phyloP scores from a whole-genome alignment of 805 yeast species.

The Yarrowia deformans region DNA sequence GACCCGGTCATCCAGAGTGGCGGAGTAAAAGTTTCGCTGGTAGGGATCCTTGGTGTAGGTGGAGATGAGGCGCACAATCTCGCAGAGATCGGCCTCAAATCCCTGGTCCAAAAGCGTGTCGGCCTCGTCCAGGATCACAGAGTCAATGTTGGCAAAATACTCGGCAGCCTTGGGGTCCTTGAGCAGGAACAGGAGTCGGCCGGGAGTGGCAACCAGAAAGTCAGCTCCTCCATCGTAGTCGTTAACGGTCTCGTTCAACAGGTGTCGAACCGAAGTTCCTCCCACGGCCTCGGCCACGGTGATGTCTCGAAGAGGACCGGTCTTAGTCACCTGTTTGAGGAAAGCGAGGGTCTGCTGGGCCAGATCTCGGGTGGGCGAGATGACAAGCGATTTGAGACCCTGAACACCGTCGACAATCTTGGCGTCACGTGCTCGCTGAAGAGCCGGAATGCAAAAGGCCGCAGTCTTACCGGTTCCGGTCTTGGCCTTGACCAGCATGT shows the following conservation, averaged over 20 bases:
- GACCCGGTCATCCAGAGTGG: slow-evolving; percentile 79
- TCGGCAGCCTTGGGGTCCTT: slow-evolving; percentile 55
- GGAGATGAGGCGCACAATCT: slow-evolving; percentile 61
- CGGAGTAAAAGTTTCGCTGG: slow-evolving; percentile 82
- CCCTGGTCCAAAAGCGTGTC: slow-evolving; percentile 86
- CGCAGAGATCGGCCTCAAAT: slow-evolving; percentile 69
- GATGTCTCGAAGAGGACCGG: slow-evolving; percentile 49
- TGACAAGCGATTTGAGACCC: slow-evolving; percentile 66
- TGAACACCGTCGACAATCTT: slow-evolving; percentile 48
- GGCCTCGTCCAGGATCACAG: slow-evolving; percentile 88
- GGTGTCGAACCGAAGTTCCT: slow-evolving; percentile 55
- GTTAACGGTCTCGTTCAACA: slow-evolving; percentile 47
- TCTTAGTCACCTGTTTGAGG: slow-evolving; percentile 56
- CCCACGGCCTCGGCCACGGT: slow-evolving; percentile 69
- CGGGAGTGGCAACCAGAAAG: slow-evolving; percentile 88
- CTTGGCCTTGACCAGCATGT: slow-evolving; percentile 86
- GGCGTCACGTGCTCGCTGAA: slow-evolving; percentile 61
- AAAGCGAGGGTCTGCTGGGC: slow-evolving; percentile 83
- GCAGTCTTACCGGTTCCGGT: slow-evolving; percentile 96
- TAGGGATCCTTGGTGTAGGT: slow-evolving; percentile 48
- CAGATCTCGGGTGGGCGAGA: slow-evolving; percentile 91
- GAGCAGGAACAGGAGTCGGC: slow-evolving; percentile 74
- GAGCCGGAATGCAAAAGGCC: slow-evolving; percentile 83
- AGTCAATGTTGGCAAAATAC: slow-evolving; percentile 62
- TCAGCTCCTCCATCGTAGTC: slow-evolving; percentile 54